Base-by-base conservation (phyloP, 2,329 filamentous ascomycete species). In the Beauveria sp. region DNA sequence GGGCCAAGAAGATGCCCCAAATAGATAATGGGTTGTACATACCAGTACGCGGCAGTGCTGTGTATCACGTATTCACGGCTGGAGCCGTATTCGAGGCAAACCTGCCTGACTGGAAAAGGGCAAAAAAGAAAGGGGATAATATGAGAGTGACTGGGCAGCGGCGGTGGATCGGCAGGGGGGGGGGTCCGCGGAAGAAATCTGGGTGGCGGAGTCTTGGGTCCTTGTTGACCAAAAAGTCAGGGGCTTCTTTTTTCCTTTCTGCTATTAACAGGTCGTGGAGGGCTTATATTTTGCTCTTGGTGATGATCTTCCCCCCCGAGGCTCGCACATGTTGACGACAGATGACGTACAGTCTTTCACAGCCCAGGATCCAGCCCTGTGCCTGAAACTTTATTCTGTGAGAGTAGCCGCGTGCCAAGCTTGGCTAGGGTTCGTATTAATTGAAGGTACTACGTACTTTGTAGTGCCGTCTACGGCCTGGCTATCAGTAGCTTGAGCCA, bases 131-230 rank as follows among this genome's bases (percentile, higher is more conserved):
- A 20, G n/a, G 51, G 22, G n/a, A 54, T 22, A 28, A 26, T 14
- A 34, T 14, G 31, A 31, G 20, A 34, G 8, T 9, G 22, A 40
- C 40, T 14, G 24, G 34, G 52, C 22, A 22, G 55, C 26, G 3
- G 31, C 16, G 16, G 55, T 58, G 55, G 55, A 58, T 50, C 55
- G 55, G 20, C 45, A 58, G 45, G 24, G 45, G 55, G 50, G 55
- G 53, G 55, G 55, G 42, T 31, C 43, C 4, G 28, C 24, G 22
- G 18, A 42, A 57, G 26, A 49, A 58, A 58, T 58, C 55, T 49
- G 20, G 45, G 31, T 42, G 42, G 45, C 53, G 9, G 53, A 56
- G 53, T 31, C 28, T 56, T 16, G 9, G 42, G 24, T 9, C 22
- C 38, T 31, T 16, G 34, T 24, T 22, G 6, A 54, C 51, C 38